These are phyloP conservation scores for Exophiala dermatitidis DNA, from an alignment of 2,329 filamentous ascomycete species.

Conservation along the genomic window DNA sequence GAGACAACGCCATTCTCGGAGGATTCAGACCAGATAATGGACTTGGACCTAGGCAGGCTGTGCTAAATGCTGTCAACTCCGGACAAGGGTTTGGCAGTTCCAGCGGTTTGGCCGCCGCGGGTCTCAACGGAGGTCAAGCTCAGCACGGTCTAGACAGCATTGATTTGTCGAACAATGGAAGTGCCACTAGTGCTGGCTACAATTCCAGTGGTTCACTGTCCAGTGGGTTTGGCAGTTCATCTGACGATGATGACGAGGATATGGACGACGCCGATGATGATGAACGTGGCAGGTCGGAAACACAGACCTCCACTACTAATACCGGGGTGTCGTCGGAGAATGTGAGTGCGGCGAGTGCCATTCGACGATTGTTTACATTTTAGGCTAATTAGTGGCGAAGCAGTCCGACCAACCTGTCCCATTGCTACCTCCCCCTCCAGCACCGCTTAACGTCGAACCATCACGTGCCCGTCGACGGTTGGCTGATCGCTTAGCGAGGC, in stretches of 20 bases:
- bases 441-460: slow-evolving; percentile 76
- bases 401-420: slow-evolving; percentile 38
- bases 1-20: slow-evolving; percentile 96
- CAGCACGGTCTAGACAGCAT: slow-evolving; percentile 51
- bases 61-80: slow-evolving; percentile 53
- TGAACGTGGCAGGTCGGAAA: slow-evolving; percentile 15
- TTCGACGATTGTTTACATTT: slow-evolving; percentile 40
- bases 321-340: slow-evolving; percentile 48
- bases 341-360: slow-evolving; percentile 50
- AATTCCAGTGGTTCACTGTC: slow-evolving; percentile 67
- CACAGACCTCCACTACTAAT: slow-evolving; percentile 22
- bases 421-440: slow-evolving; percentile 51
- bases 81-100: slow-evolving; percentile 54
- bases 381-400: slow-evolving; percentile 32
- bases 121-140: slow-evolving; percentile 57
- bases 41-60: slow-evolving; percentile 67
- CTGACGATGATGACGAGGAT: slow-evolving; percentile 93
- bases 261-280: slow-evolving; percentile 55
- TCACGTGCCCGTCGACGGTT: slow-evolving; percentile 81
- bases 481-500: slow-evolving; percentile 75
- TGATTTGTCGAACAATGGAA: slow-evolving; percentile 59
- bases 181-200: slow-evolving; percentile 63
- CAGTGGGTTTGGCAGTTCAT: slow-evolving; percentile 88
- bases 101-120: slow-evolving; percentile 69
- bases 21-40: slow-evolving; percentile 88